Conservation (phyloP, 495 filamentous ascomycete species). For the Talaromyces wortmannii region DNA sequence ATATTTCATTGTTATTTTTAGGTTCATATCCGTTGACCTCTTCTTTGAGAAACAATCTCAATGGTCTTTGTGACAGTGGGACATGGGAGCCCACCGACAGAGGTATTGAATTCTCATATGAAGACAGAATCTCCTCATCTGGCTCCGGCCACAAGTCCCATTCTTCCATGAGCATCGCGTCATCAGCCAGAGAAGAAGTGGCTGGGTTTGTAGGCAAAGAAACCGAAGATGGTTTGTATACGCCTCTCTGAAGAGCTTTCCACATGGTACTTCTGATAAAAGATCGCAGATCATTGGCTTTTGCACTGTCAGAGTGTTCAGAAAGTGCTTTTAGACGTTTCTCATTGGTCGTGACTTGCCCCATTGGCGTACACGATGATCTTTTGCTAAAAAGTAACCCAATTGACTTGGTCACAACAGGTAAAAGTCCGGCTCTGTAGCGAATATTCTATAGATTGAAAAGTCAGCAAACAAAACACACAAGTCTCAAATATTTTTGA, state of each 20-base stretch:
- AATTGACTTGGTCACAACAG: conserved; percentile 27
- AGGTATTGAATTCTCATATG: background rate
- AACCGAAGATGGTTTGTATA: background rate
- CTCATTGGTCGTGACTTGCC: background rate
- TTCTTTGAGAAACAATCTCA: background rate
- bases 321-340: background rate
- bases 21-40: background rate
- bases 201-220: background rate
- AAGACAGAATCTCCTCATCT: background rate
- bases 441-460: conserved; percentile 25
- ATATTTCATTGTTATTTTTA: too few species aligned
- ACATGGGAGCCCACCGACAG: too few species aligned
- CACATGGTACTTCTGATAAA: background rate
- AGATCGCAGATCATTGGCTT: background rate
- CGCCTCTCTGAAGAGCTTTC: conserved; percentile 2
- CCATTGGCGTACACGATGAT: background rate
- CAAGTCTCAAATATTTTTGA: background rate
- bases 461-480: background rate
- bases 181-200: background rate
- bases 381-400: conserved; percentile 17
- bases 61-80: background rate
- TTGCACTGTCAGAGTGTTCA: background rate
- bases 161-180: background rate
- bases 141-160: background rate
- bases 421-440: conserved; percentile 26